Conservation (phyloP, 257 asterid species). For the Solanum bulbocastanum region DNA sequence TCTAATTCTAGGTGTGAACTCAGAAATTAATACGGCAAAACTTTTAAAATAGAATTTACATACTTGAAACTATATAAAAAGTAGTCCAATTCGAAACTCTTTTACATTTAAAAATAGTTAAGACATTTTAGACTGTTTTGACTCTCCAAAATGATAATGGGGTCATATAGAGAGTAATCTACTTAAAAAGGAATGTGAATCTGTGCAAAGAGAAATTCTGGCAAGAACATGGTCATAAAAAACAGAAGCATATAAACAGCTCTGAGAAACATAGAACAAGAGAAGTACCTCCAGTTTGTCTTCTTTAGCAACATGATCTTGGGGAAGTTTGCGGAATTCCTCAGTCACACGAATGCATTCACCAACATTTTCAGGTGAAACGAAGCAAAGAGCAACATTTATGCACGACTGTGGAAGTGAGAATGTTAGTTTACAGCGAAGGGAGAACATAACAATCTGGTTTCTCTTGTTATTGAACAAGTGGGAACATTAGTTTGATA, state of each 20-base stretch:
- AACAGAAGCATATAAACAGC: not conserved
- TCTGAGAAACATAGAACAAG: not conserved
- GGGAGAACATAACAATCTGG: not conserved
- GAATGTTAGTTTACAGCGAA: not conserved
- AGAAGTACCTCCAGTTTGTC: constrained; percentile 62
- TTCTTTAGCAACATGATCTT: constrained; percentile 58
- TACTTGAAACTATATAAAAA: not conserved
- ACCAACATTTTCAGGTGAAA: constrained; percentile 68
- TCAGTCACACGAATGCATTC: constrained; percentile 61
- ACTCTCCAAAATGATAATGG: not conserved
- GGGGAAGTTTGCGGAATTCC: constrained; percentile 61
- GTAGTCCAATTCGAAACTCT: not conserved
- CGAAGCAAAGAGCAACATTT: constrained; percentile 74
- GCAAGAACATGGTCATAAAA: not conserved
- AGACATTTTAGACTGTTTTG: not conserved
- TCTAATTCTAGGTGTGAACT: not conserved
- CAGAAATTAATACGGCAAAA: not conserved
- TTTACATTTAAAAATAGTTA: not conserved
- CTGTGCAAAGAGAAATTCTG: not conserved
- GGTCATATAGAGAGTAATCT: not conserved
- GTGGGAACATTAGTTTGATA: not conserved
- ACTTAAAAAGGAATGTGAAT: not conserved
- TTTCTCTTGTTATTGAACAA: not conserved
- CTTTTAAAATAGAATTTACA: not conserved
- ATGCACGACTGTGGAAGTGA: constrained; percentile 51